phyloP scores from a whole-genome alignment of 805 yeast species.

The Metschnikowia drakensbergensis region DNA sequence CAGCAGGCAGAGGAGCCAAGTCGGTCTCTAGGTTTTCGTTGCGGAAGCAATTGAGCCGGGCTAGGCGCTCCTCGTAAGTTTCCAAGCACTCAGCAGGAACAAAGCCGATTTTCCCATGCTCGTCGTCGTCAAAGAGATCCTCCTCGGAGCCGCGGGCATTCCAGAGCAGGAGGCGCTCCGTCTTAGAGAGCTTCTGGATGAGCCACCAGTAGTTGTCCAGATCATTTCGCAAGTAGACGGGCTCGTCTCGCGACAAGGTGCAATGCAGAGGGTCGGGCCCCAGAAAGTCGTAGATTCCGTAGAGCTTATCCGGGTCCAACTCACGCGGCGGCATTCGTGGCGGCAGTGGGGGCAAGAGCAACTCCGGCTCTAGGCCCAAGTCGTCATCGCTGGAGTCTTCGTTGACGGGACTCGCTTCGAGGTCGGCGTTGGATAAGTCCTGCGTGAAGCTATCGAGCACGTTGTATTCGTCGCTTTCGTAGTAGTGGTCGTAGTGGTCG shows the following conservation, averaged over 20 bases:
- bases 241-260: conserved; percentile 71
- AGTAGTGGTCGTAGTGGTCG: conserved; percentile 10
- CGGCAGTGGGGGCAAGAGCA: conserved; percentile 54
- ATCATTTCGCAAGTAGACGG: conserved; percentile 79
- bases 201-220: conserved; percentile 97
- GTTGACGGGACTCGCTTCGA: conserved; percentile 9
- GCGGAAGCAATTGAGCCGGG: conserved; percentile 87
- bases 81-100: conserved; percentile 96
- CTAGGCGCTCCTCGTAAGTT: conserved; percentile 85
- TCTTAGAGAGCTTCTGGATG: conserved; percentile 46
- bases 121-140: conserved; percentile 26
- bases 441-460: conserved; percentile 7
- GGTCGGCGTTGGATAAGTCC: conserved; percentile 21
- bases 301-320: conserved; percentile 75
- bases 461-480: conserved; percentile 9
- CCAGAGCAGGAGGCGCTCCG: conserved; percentile 23
- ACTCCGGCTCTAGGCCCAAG: conserved; percentile 37
- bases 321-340: conserved; percentile 78
- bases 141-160: conserved; percentile 13
- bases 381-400: conserved; percentile 22
- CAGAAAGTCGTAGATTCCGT: conserved; percentile 80
- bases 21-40: conserved; percentile 65
- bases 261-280: conserved; percentile 96
- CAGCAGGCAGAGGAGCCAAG: not conserved
- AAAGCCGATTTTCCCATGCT: conserved; percentile 79